These are phyloP conservation scores for Acorus calamus DNA, from an alignment of 106 monocot species.

Conservation along the genomic window DNA sequence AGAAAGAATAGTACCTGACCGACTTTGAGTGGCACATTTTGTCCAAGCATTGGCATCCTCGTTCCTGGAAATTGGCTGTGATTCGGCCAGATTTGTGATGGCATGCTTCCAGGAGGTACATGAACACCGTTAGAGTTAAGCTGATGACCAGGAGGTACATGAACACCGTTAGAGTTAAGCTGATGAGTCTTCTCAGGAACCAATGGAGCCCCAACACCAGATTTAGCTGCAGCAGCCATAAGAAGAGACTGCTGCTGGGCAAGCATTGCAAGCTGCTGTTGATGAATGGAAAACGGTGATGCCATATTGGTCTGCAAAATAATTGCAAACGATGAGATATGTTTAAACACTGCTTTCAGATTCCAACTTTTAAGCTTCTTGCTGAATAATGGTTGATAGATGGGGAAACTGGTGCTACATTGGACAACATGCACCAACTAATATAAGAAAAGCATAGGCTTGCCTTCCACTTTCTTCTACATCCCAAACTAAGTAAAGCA, in stretches of 20 bases:
- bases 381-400: too few species aligned
- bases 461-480: too few species aligned
- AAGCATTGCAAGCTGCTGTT: slow-evolving; percentile 80
- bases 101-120: slow-evolving; percentile 19
- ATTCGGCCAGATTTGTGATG: slow-evolving; percentile 35
- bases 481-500: too few species aligned
- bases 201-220: slow-evolving; percentile 24
- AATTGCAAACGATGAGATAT: not conserved
- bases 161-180: too few species aligned
- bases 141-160: too few species aligned
- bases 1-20: slow-evolving; percentile 39
- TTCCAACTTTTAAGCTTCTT: too few species aligned
- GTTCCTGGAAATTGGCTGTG: slow-evolving; percentile 31
- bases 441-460: too few species aligned
- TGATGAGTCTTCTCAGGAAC: slow-evolving; percentile 16
- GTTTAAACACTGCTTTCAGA: too few species aligned
- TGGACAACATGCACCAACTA: too few species aligned
- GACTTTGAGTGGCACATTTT: slow-evolving; percentile 25
- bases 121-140: slow-evolving; percentile 10
- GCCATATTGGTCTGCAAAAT: slow-evolving; percentile 67
- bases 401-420: too few species aligned
- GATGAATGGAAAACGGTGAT: slow-evolving; percentile 82
- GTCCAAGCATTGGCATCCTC: slow-evolving; percentile 12
- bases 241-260: slow-evolving; percentile 85
- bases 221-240: slow-evolving; percentile 61